Base-by-base conservation (phyloP, 1,284 basidiomycete species). In the Leccinum insolens region DNA sequence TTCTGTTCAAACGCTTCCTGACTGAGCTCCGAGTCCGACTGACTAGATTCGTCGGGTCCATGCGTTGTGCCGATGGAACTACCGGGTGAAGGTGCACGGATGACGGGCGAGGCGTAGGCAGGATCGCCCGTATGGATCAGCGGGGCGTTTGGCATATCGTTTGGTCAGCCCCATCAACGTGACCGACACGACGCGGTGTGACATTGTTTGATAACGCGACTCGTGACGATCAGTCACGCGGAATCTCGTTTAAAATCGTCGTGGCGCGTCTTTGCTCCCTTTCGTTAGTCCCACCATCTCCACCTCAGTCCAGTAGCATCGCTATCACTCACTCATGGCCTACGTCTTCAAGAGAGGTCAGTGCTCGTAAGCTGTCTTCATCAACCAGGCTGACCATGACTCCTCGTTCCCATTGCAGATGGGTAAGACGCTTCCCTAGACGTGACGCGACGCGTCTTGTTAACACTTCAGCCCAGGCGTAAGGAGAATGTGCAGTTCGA, bases 401-500 rank as follows among this genome's bases (percentile, higher is more conserved):
- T 17, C n/a, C 72, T 59, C 62, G 70, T 69, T 15, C 61, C 14
- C 20, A 49, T 67, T 72, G 70, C 74, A 91, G 90, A 90, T 81
- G 90, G 89, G 90, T 90, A 80, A 75, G 89, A 78, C 71, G 15
- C 57, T 67, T 62, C 64, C 34, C 64, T 65, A 65, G 62, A 76
- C 80, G 82, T 78, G 82, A 67, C 78, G 69, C 52, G 72, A 77
- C 73, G 73, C 68, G 68, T 67, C 68, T 69, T 70, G 15, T 67
- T 71, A 31, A 73, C 55, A 62, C 20, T 39, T 61, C 41, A 60
- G 69, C 70, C 59, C 75, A 93, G 91, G 68, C 92, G 93, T 70
- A 94, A 94, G 80, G 93, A 95, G 80, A 89, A 88, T 76, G 91
- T 95, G 64, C 91, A 93, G 76, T 95, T 95, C 74, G 94, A 95